Base-by-base conservation (phyloP, 768 basidiomycete genomes). In the Lentinula sp. region DNA sequence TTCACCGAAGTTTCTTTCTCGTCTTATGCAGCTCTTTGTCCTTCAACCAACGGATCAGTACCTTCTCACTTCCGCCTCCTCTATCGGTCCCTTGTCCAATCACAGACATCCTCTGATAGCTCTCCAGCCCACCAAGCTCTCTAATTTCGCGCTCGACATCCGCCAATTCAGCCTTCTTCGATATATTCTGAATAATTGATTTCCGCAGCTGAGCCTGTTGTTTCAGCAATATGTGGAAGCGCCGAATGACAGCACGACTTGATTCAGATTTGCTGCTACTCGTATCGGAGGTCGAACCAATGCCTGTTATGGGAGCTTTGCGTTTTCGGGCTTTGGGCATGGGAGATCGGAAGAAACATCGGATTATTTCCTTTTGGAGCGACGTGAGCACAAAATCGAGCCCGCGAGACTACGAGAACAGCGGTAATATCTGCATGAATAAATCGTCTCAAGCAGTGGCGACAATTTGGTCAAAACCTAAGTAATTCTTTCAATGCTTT, bases 1-100 rank as follows among this genome's bases (percentile, higher is more conserved):
- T 72, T 33, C 61, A 80, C 84, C 77, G 71, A 41, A 79, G 71
- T 70, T 76, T 69, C 18, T 66, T 67, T 67, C 20, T 45, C 59
- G 41, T 63, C 67, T 56, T 60, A 74, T 60, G 43, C 69, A 70
- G 65, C 18, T 75, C 73, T 61, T 84, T 67, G 36, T 85, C 84
- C 62, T 82, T 81, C 63, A 97, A 71, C 92, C 93, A 97, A 42
- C 66, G 68, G 46, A 96, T 81, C 23, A 95, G 73, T 2, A 94
- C 76, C 68, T 85, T 90, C 67, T 95, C 90, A 67, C 89, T 93
- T 6, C 94, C 95, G 3, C 95, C 95, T 8, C 95, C 95, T 57
- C 95, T 77, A 62, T 93, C 90, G 7, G 74, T 78, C 2, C 85
- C 82, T 69, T 97, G 95, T 1, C 95, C 95, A 15, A 90, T 77